Conservation (phyloP, 192 early-diverging fungal species). For the Oehlia diaphana region DNA sequence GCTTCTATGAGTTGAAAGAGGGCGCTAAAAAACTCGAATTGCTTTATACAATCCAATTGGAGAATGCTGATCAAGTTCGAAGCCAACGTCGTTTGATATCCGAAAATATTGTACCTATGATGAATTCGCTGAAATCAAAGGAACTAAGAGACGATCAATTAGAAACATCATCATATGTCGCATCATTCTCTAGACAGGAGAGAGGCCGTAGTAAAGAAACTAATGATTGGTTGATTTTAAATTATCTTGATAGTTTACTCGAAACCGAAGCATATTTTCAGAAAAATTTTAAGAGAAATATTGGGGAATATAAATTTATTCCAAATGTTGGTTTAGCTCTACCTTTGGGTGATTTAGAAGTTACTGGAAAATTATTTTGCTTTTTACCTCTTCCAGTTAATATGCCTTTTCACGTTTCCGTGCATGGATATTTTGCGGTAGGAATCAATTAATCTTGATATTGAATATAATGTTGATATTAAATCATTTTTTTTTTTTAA, state of each 20-base stretch:
- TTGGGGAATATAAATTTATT: slow-evolving; percentile 24
- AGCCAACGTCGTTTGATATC: neutral
- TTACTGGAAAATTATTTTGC: slow-evolving; percentile 35
- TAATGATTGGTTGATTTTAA: slow-evolving; percentile 29
- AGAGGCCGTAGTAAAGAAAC: neutral
- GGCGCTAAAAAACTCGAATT: neutral
- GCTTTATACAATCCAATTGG: neutral
- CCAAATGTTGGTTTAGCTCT: slow-evolving; percentile 43
- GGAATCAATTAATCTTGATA: neutral
- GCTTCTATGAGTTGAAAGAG: neutral
- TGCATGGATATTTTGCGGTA: slow-evolving; percentile 43
- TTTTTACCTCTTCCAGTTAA: slow-evolving; percentile 39
- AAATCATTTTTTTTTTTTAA: no score
- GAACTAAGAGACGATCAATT: neutral
- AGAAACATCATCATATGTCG: slow-evolving; percentile 2
- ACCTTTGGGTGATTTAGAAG: neutral
- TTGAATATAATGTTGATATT: no score
- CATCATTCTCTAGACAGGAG: neutral
- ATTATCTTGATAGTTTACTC: slow-evolving; percentile 29
- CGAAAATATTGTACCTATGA: neutral
- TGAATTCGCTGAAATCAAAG: slow-evolving; percentile 25
- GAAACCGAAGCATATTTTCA: slow-evolving; percentile 7
- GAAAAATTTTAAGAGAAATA: neutral
- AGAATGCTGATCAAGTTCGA: neutral
- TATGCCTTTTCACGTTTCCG: slow-evolving; percentile 37